phyloP scores from a whole-genome alignment of 2,329 filamentous ascomycete species.

The Thermoascus crustaceus region DNA sequence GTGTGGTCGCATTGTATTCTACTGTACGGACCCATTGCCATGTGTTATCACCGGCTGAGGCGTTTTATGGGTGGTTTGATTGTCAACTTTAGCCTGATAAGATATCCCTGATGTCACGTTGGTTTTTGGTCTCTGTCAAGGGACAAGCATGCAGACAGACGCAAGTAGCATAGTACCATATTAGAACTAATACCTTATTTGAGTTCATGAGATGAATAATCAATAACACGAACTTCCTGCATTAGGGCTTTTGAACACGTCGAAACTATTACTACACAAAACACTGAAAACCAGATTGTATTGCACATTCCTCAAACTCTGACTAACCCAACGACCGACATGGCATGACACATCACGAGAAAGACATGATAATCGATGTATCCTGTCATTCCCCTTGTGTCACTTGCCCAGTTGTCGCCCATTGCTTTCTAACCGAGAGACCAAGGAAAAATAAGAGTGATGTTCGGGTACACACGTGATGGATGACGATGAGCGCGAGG shows the following conservation, averaged over 20 bases:
- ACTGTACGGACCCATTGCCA: too few relatives aligned
- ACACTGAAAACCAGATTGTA: conserved; percentile 4
- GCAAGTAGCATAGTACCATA: too few relatives aligned
- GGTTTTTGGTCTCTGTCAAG: too few relatives aligned
- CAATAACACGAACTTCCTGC: not conserved
- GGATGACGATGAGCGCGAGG: conserved; percentile 1
- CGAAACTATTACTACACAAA: too few relatives aligned
- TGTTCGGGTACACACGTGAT: conserved; percentile 5
- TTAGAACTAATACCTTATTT: too few relatives aligned
- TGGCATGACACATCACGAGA: conserved; percentile 30
- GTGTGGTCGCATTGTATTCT: too few relatives aligned
- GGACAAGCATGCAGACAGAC: too few relatives aligned
- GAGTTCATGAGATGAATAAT: not conserved
- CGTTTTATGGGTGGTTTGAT: too few relatives aligned
- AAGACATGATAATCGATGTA: conserved; percentile 20
- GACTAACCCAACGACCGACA: conserved; percentile 26
- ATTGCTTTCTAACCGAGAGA: conserved; percentile 14
- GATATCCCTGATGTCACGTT: too few relatives aligned
- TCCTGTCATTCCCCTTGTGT: conserved; percentile 21
- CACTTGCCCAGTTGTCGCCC: conserved; percentile 17
- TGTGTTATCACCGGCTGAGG: too few relatives aligned
- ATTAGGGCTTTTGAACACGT: too few relatives aligned
- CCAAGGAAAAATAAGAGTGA: conserved; percentile 25
- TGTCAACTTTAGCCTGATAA: too few relatives aligned
- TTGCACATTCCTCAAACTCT: conserved; percentile 20